Base-by-base conservation (phyloP, 2,329 filamentous ascomycete species). In the Ploettnerulaceae sp. region DNA sequence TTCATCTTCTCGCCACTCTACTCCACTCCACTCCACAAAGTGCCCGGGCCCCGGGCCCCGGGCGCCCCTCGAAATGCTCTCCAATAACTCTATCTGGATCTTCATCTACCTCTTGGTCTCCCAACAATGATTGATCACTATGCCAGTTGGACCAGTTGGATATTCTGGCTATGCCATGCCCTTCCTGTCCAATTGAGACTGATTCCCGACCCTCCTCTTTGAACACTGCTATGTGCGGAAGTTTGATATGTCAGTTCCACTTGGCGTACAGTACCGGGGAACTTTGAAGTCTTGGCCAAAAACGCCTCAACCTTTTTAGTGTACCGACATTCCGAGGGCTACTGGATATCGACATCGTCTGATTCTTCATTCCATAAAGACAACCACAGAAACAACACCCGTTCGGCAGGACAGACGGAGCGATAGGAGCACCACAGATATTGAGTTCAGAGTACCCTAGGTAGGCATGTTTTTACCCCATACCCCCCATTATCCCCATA, bases 341-440 rank as follows among this genome's bases (percentile, higher is more conserved):
- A 39, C 36, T 39, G 36, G 24, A 39, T n/a, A 3, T 29, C 24
- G 31, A 29, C 25, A 29, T 40, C 17, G 25, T 40, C 15, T 18
- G 37, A 40, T 29, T 29, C 31, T 12, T 3, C 20, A 17, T 17
- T 17, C 31, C 18, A 11, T 20, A 6, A 36, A n/a, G n/a, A n/a
- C n/a, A 34, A 12, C n/a, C 6, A 12, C 9, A 15, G 18, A 24
- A 22, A 41, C 17, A 31, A 21, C 44, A 29, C 33, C 34, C 26
- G 39, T 35, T 34, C 46, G 33, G 40, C 38, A 44, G 39, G 46
- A 48, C 46, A 48, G 28, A 43, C 12, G 44, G 36, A n/a, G n/a
- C n/a, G n/a, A n/a, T n/a, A 41, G 29, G 25, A 7, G 22, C 14
- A 34, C 39, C 26, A 8, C 25, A 26, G 43, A 36, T 34, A 44